phyloP scores from a whole-genome alignment of 345 rosid genomes.

The Populus ilicifolia region DNA sequence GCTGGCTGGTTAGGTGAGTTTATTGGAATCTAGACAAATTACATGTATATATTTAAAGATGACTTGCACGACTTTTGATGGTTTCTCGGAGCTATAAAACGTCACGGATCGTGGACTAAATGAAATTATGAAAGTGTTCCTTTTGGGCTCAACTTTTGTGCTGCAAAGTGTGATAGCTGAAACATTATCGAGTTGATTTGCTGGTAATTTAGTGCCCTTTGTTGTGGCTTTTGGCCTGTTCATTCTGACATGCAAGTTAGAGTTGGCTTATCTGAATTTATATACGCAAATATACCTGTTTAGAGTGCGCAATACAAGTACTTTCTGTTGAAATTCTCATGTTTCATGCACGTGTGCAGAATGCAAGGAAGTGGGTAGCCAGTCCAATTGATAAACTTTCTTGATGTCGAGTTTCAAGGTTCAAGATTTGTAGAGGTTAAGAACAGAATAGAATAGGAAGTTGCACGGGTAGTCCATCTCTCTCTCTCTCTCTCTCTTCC shows the following conservation, averaged over 20 bases:
- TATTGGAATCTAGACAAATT: background rate
- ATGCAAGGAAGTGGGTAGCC: constrained; percentile 1
- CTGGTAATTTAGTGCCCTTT: background rate
- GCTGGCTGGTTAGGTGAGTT: background rate
- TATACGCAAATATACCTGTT: background rate
- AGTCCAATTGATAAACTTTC: constrained; percentile 1
- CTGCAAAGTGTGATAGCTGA: background rate
- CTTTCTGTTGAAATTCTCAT: constrained; percentile 3
- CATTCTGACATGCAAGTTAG: background rate
- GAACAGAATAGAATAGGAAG: background rate
- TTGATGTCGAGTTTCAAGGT: background rate
- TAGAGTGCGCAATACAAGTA: background rate
- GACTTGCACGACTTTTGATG: background rate
- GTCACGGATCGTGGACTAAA: background rate
- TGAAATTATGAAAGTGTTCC: background rate
- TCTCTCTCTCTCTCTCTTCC: constrained; percentile 6
- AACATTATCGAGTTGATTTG: background rate
- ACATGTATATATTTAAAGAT: background rate
- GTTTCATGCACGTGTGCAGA: constrained; percentile 21
- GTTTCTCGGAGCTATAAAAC: background rate
- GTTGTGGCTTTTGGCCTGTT: background rate
- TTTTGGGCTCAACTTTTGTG: background rate
- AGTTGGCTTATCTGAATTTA: background rate
- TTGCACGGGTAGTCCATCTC: constrained; percentile 10
- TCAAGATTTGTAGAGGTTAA: background rate